Percentiles rank a stretch among this genome's conserved stretches.
These are phyloP conservation scores for Podaxis mareebaensis DNA, from an alignment of 768 basidiomycete genomes.

Conservation along the genomic window DNA sequence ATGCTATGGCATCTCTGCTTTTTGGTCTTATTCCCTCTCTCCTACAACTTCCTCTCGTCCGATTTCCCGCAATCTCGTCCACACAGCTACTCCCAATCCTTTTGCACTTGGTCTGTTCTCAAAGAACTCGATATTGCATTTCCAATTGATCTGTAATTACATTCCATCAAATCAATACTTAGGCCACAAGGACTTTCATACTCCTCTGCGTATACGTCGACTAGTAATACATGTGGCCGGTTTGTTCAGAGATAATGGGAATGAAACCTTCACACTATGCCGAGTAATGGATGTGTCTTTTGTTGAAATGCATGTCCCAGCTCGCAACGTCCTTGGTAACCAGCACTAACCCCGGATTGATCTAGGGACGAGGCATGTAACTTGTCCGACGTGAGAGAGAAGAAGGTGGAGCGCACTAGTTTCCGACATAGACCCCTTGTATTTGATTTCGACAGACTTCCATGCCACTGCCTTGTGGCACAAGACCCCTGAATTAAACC, in stretches of 20 bases:
- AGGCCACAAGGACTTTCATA: conserved; percentile 16
- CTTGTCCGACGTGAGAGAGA: conserved; percentile 12
- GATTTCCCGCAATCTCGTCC: conserved; percentile 1
- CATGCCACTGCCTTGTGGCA: conserved; percentile 4
- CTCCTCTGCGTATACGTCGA: conserved; percentile 9
- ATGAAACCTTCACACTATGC: not conserved
- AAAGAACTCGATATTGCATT: conserved; percentile 7
- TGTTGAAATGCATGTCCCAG: not conserved
- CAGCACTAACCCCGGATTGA: conserved; percentile 13
- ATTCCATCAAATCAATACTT: conserved; percentile 14
- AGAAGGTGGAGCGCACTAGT: conserved; percentile 3
- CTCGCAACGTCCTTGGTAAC: conserved; percentile 4
- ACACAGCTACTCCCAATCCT: not conserved
- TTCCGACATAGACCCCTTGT: conserved; percentile 1
- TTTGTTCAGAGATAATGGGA: not conserved
- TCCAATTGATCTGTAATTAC: conserved; percentile 14
- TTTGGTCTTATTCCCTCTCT: conserved; percentile 29
- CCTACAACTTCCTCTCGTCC: not conserved
- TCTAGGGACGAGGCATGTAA: not conserved
- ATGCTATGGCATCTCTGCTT: conserved; percentile 32
- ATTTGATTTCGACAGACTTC: conserved; percentile 14
- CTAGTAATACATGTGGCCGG: conserved; percentile 14
- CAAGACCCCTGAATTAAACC: conserved; percentile 5
- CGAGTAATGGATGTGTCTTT: not conserved
- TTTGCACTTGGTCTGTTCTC: not conserved